Conservation (phyloP, 2,329 filamentous ascomycete genomes). For the Biscogniauxia marginata region DNA sequence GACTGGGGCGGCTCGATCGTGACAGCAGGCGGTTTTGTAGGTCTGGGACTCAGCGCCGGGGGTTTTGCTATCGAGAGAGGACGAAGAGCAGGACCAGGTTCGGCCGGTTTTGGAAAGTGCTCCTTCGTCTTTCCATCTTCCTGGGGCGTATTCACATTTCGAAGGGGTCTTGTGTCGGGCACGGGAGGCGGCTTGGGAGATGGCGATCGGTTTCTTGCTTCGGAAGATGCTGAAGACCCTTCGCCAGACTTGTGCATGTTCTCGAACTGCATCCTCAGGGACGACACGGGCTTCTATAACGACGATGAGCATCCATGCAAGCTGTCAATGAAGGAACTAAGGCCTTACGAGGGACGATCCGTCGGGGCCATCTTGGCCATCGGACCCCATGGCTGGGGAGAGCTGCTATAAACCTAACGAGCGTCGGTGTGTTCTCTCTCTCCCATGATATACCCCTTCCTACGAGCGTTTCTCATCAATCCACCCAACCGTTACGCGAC, state of each 20-base stretch:
- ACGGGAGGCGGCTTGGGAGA: conserved; percentile 35
- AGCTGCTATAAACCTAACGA: conserved; percentile 25
- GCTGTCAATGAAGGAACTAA: conserved; percentile 5
- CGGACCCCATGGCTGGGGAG: conserved; percentile 41
- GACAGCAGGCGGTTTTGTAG: conserved; percentile 60
- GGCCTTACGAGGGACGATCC: conserved; percentile 69
- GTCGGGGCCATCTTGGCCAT: conserved; percentile 62
- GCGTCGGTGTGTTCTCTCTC: conserved; percentile 12
- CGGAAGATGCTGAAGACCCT: conserved; percentile 33
- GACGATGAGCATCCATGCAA: conserved; percentile 24
- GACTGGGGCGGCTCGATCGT: conserved; percentile 69
- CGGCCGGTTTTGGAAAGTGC: conserved; percentile 20
- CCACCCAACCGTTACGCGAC: not conserved
- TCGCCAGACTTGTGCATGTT: conserved; percentile 60
- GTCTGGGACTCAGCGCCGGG: conserved; percentile 45
- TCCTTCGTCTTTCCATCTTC: conserved; percentile 28
- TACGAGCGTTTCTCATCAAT: not conserved
- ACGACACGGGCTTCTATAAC: conserved; percentile 74
- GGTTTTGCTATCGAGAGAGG: conserved; percentile 42
- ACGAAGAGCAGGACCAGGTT: conserved; percentile 36
- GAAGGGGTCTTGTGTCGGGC: conserved; percentile 31
- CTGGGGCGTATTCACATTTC: conserved; percentile 24
- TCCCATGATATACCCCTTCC: conserved; percentile 22
- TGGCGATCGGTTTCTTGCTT: conserved; percentile 32
- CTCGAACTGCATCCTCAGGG: conserved; percentile 77